Conservation (phyloP, 23 red algal genomes). For the Gracilariopsis chorda region DNA sequence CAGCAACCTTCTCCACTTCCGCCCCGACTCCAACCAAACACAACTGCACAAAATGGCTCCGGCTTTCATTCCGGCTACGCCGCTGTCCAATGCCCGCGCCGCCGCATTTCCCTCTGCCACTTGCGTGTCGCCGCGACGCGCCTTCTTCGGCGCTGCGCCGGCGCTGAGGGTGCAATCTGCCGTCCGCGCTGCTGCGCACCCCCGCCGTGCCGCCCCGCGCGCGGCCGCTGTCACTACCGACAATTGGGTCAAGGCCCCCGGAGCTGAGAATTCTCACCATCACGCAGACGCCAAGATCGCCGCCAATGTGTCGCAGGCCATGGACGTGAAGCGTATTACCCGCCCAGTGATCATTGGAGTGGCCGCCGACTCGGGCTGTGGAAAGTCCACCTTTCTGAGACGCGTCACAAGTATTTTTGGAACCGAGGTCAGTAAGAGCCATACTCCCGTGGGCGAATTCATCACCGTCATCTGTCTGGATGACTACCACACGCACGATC, state of each 20-base stretch:
- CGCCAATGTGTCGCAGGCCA: conserved; percentile 59
- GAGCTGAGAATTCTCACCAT: conserved; percentile 46
- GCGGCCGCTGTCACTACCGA: conserved; percentile 52
- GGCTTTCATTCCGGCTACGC: conserved; percentile 10
- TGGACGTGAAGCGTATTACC: conserved; percentile 79
- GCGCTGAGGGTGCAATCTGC: background rate
- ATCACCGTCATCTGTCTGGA: conserved; percentile 98
- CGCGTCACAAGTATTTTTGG: conserved; percentile 94
- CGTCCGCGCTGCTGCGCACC: background rate
- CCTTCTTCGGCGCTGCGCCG: conserved; percentile 17
- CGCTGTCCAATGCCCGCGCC: background rate
- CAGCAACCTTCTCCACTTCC: background rate
- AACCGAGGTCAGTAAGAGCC: conserved; percentile 78
- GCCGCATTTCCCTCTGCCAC: background rate
- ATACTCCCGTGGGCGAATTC: conserved; percentile 97
- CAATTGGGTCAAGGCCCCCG: conserved; percentile 60
- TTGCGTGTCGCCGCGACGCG: background rate
- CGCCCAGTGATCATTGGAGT: conserved; percentile 96
- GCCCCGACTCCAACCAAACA: background rate
- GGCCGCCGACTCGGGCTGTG: conserved; percentile 97
- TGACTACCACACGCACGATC: conserved; percentile 93
- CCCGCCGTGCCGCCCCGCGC: background rate
- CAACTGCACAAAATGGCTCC: background rate
- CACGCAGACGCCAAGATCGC: conserved; percentile 62
- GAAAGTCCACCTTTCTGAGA: conserved; percentile 95